Percentiles rank a stretch among this genome's conserved stretches.
Conservation (phyloP, 345 rosid species). For the Sisymbrium altissimum region DNA sequence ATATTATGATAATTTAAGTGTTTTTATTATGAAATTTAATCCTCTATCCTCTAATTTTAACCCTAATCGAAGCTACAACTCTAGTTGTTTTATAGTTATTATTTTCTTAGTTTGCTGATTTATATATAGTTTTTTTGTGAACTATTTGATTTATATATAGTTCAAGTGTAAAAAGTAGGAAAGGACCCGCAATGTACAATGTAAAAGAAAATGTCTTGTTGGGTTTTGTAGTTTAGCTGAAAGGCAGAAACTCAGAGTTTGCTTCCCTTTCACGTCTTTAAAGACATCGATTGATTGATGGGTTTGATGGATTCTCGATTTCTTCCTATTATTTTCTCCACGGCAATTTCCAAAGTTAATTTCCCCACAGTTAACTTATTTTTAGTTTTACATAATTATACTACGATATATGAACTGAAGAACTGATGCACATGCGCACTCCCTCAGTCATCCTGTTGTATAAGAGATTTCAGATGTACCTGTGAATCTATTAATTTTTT, state of each 20-base stretch:
- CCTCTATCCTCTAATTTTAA: not conserved
- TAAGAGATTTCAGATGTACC: not conserved
- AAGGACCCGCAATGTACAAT: slow-evolving; percentile 29
- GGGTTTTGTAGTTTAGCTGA: slow-evolving; percentile 23
- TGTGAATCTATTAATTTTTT: not conserved
- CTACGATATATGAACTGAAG: not conserved
- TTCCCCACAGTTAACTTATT: not conserved
- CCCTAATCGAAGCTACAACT: not conserved
- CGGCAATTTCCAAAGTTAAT: not conserved
- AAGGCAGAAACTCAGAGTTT: slow-evolving; percentile 35
- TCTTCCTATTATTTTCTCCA: slow-evolving; percentile 27
- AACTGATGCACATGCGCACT: not conserved
- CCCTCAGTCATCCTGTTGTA: not conserved
- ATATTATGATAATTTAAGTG: not conserved
- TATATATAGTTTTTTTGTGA: too few species aligned
- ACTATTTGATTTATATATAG: too few species aligned
- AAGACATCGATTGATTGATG: slow-evolving; percentile 39
- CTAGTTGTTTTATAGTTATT: not conserved
- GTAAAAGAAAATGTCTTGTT: slow-evolving; percentile 16
- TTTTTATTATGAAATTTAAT: not conserved
- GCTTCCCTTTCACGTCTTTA: slow-evolving; percentile 63
- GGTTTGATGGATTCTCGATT: slow-evolving; percentile 42
- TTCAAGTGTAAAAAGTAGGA: slow-evolving; percentile 1
- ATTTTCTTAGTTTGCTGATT: not conserved
- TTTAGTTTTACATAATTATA: not conserved